Percentiles rank a stretch among this genome's conserved stretches.
Conservation (phyloP, 768 basidiomycete species). For the Collybia sordida region DNA sequence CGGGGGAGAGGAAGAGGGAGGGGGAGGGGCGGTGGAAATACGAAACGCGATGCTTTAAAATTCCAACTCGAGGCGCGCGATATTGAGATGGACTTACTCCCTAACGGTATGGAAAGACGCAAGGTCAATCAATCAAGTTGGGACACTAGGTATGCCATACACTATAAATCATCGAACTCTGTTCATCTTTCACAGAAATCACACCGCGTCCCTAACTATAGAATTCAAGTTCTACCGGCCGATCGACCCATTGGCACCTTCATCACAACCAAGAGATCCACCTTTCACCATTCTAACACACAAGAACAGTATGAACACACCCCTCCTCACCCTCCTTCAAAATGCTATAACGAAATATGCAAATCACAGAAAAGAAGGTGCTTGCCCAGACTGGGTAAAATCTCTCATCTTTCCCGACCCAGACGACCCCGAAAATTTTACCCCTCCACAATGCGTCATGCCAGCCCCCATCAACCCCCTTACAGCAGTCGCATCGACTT, state of each 20-base stretch:
- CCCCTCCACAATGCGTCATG: constrained; percentile 62
- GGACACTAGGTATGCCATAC: constrained; percentile 68
- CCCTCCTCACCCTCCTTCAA: constrained; percentile 53
- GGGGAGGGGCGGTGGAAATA: constrained; percentile 34
- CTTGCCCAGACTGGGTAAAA: constrained; percentile 55
- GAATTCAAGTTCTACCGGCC: constrained; percentile 70
- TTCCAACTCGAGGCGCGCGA: constrained; percentile 65
- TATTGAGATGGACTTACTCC: constrained; percentile 75
- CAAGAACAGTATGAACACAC: constrained; percentile 48
- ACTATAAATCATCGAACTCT: constrained; percentile 5
- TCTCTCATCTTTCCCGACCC: constrained; percentile 50
- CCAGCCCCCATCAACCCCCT: constrained; percentile 40
- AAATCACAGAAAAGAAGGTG: constrained; percentile 41
- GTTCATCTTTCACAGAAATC: constrained; percentile 45
- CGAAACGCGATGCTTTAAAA: constrained; percentile 68
- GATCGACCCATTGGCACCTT: constrained; percentile 39
- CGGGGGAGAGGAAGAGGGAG: constrained; percentile 22
- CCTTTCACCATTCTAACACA: constrained; percentile 63
- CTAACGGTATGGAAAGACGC: constrained; percentile 79
- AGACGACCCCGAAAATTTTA: constrained; percentile 57
- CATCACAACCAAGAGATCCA: constrained; percentile 29
- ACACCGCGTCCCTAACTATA: constrained; percentile 66
- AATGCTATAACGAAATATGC: constrained; percentile 41
- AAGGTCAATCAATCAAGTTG: constrained; percentile 80
- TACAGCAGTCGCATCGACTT: constrained; percentile 18